A percentile compares a stretch with the other conserved stretches of the same genome.
Conservation (phyloP, 2,329 filamentous ascomycete genomes). For the Coniella vitis region DNA sequence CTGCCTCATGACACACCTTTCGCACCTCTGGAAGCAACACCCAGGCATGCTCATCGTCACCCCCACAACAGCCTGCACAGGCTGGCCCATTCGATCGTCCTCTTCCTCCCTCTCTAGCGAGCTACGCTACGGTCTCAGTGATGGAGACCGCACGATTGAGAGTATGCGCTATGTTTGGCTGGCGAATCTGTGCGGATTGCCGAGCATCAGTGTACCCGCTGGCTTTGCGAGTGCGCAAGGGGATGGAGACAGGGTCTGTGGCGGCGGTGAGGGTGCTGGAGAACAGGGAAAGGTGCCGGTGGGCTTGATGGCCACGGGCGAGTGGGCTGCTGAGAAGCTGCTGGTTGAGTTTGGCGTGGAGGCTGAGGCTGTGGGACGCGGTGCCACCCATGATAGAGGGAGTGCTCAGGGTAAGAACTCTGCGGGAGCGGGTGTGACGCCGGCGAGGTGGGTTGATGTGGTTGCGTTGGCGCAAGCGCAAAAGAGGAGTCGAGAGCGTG, state of each 20-base stretch:
- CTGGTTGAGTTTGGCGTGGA: conserved; percentile 43
- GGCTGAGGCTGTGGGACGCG: conserved; percentile 35
- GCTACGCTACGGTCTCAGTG: conserved; percentile 34
- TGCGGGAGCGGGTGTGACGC: conserved; percentile 22
- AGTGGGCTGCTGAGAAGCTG: conserved; percentile 46
- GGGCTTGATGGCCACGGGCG: conserved; percentile 48
- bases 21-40: conserved; percentile 56
- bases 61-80: conserved; percentile 52
- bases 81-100: conserved; percentile 33
- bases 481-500: conserved; percentile 17
- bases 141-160: conserved; percentile 38
- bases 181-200: conserved; percentile 43
- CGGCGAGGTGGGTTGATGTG: conserved; percentile 40
- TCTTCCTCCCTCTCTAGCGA: conserved; percentile 22
- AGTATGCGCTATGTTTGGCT: conserved; percentile 46
- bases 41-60: conserved; percentile 66
- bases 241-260: conserved; percentile 22
- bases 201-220: conserved; percentile 37
- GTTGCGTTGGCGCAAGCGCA: conserved; percentile 28
- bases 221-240: conserved; percentile 37
- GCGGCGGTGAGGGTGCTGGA: conserved; percentile 26
- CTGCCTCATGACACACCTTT: conserved; percentile 64
- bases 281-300: conserved; percentile 42
- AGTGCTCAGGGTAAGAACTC: neutral
- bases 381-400: too few relatives aligned